Evolutionary conservation across 139 green algal genomes (phyloP).

Genomic region (Tetradesmus obliquus): DNA sequence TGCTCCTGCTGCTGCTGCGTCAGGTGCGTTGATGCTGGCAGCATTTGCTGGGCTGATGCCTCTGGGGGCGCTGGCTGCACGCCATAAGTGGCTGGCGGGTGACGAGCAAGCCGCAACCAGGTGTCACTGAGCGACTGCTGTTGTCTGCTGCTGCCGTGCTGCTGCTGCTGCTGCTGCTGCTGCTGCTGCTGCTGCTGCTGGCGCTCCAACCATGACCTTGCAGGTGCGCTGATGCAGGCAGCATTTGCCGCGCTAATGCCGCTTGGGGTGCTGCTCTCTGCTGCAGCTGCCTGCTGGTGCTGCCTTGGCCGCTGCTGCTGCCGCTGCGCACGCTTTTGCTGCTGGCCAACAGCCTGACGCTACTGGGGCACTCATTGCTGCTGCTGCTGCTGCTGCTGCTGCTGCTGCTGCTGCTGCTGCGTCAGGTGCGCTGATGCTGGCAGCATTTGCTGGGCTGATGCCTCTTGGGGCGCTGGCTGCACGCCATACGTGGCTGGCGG

Average conservation of each 20-base stretch:
- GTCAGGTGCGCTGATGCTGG: conserved; percentile 19
- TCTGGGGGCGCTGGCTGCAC: conserved; percentile 3
- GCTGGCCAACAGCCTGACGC: too few relatives aligned
- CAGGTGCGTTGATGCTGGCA: conserved; percentile 20
- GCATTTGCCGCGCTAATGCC: conserved; percentile 36
- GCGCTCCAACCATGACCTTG: too few relatives aligned
- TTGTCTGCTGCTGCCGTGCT: neutral
- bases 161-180: neutral
- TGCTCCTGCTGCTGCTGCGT: too few relatives aligned
- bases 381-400: neutral
- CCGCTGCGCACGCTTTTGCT: too few relatives aligned
- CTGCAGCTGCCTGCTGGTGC: too few relatives aligned
- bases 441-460: conserved; percentile 27
- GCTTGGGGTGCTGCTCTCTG: neutral
- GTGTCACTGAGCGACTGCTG: neutral
- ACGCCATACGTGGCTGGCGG: conserved; percentile 37
- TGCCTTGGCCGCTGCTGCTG: too few relatives aligned
- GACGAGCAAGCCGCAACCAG: neutral
- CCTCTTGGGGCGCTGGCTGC: conserved; percentile 17
- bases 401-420: too few relatives aligned
- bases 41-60: conserved; percentile 33
- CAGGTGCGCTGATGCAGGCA: conserved; percentile 22
- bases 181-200: neutral
- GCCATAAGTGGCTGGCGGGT: conserved; percentile 42
- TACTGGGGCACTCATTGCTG: neutral